Base-by-base conservation (phyloP, 2,329 filamentous ascomycete species). In the Colletotrichum gigasporum region DNA sequence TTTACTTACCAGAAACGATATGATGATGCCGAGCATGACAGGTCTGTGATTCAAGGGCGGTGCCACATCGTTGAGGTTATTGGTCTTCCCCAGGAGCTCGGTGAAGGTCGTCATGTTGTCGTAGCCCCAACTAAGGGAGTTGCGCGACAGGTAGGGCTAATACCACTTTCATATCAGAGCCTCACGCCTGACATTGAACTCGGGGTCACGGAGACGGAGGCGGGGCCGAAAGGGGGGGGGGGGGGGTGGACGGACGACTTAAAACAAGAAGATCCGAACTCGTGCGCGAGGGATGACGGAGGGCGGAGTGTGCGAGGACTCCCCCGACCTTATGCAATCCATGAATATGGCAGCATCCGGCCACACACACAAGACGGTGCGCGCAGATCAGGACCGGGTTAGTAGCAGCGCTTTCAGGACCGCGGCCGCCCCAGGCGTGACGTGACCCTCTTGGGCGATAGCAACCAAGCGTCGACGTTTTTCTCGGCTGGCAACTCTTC, bases 1-100 rank as follows among this genome's bases (percentile, higher is more conserved):
- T n/a, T n/a, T n/a, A 37, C 56, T 35, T 34, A 69, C 44, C 20
- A 69, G 24, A 2, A 69, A 69, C 2, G 67, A 52, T 14, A 67
- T 59, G 7, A 69, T 55, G 10, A 70, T 12, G 22, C 60, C 63
- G 39, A 68, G 58, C 14, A 68, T 37, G 24, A 58, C 63, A 3
- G 45, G 4, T 26, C 14, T 50, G 7, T 59, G 34, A 14, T 70
- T 69, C n/a, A 70, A 12, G 2, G 47, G 12, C 11, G 67, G 68
- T 20, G 5, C 34, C 2, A 63, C 53, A 3, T 70, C 68, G 18
- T 42, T 12, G 5, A 68, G 34, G 26, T 70, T 70, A 10, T 70
- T 30, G 32, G 50, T 47, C n/a, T 47, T 48, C 11, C 66, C 68
- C 7, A 70, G 5, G 7, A 68, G 52, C 11, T 64, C 61, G 18